Conservation (phyloP, 805 yeast genomes). For the Wickerhamiella cacticola region DNA sequence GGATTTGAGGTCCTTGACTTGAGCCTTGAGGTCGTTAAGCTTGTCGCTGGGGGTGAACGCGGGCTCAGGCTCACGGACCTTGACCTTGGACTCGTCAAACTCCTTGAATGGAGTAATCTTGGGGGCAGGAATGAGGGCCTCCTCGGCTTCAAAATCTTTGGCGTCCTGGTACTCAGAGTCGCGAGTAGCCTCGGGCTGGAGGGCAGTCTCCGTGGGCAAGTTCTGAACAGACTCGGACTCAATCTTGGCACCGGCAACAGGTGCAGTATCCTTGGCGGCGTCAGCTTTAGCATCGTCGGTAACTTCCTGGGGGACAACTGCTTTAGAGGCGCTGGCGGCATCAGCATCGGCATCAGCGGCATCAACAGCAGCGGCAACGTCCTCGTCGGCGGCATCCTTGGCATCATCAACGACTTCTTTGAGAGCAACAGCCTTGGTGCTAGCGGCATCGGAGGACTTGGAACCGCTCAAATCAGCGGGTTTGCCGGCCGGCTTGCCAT, state of each 20-base stretch:
- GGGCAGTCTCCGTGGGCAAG: background rate
- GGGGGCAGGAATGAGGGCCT: background rate
- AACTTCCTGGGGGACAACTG: background rate
- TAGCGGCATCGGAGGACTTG: too few species aligned
- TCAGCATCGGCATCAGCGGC: background rate
- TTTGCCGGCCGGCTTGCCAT: background rate
- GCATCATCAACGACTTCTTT: background rate
- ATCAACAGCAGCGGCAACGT: background rate
- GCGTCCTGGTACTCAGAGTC: conserved; percentile 3
- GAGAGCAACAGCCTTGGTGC: background rate
- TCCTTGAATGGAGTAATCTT: background rate
- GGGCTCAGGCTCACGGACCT: conserved; percentile 7
- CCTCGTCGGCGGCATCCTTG: background rate
- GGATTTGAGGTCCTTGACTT: conserved; percentile 10
- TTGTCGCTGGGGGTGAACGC: background rate
- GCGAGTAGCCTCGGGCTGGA: background rate
- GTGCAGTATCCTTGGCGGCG: background rate
- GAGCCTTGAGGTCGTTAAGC: conserved; percentile 10
- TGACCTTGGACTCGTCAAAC: conserved; percentile 6
- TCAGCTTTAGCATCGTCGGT: conserved; percentile 2
- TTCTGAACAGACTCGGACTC: conserved; percentile 1
- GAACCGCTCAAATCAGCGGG: too few species aligned
- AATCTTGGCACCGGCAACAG: background rate
- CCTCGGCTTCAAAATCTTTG: background rate
- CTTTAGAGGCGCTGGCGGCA: background rate